phyloP scores from a whole-genome alignment of 1,284 basidiomycete species.

The Puccinia novopanici region DNA sequence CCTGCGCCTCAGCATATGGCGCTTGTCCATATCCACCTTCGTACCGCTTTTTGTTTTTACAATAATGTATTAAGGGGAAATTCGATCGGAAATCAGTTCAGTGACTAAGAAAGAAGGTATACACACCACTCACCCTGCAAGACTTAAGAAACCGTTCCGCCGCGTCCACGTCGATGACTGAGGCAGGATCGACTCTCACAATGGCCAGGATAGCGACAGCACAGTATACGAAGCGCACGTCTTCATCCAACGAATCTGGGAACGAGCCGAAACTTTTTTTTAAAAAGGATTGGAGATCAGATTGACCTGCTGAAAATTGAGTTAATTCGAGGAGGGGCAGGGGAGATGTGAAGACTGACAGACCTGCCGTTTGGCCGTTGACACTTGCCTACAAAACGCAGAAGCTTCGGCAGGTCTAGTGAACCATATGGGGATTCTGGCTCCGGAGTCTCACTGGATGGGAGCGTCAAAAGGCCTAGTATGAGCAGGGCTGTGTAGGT shows the following conservation, averaged over 20 bases:
- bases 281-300: too few species aligned
- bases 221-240: slow-evolving; percentile 82
- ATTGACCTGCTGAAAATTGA: neutral
- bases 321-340: neutral
- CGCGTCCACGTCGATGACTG: slow-evolving; percentile 67
- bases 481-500: slow-evolving; percentile 82
- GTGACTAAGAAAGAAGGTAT: too few species aligned
- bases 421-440: slow-evolving; percentile 65
- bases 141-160: slow-evolving; percentile 67
- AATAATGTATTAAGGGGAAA: neutral
- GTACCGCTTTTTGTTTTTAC: slow-evolving; percentile 68
- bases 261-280: slow-evolving; percentile 69
- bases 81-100: too few species aligned
- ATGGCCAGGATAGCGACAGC: slow-evolving; percentile 79
- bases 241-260: slow-evolving; percentile 69
- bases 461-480: slow-evolving; percentile 69
- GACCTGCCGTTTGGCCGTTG: slow-evolving; percentile 81
- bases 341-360: neutral
- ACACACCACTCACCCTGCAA: neutral
- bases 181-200: slow-evolving; percentile 69
- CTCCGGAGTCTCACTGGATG: slow-evolving; percentile 68
- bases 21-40: slow-evolving; percentile 89
- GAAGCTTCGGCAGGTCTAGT: slow-evolving; percentile 62
- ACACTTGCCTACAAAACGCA: slow-evolving; percentile 69
- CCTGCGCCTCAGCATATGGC: slow-evolving; percentile 79